phyloP scores from a whole-genome alignment of 257 asterid genomes.

The Ophiorrhiza pumila region DNA sequence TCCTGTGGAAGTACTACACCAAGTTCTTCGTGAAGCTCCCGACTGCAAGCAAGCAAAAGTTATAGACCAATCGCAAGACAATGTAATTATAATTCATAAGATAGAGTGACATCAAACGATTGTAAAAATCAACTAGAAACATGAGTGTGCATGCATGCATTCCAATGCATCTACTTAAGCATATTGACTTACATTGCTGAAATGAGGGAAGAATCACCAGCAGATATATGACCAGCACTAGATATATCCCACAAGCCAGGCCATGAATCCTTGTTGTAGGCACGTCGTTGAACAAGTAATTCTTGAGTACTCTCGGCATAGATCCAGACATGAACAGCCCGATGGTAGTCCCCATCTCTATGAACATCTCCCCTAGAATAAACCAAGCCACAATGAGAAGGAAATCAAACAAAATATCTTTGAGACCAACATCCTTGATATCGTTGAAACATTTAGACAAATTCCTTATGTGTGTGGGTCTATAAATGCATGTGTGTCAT shows the following conservation, averaged over 20 bases:
- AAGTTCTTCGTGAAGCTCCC: constrained; percentile 97
- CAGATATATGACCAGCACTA: constrained; percentile 97
- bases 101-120: neutral
- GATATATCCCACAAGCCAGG: constrained; percentile 94
- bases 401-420: constrained; percentile 3
- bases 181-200: constrained; percentile 60
- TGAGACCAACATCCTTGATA: neutral
- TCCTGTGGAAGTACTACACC: constrained; percentile 85
- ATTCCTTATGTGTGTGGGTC: neutral
- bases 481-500: neutral
- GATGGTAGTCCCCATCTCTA: constrained; percentile 88
- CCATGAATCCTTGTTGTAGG: constrained; percentile 95
- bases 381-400: constrained; percentile 15
- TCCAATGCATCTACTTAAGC: neutral
- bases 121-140: neutral
- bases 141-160: neutral
- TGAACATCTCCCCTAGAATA: constrained; percentile 58
- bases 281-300: constrained; percentile 70
- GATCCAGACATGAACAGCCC: constrained; percentile 95
- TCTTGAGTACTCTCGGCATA: constrained; percentile 84
- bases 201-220: constrained; percentile 90
- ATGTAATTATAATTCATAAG: neutral
- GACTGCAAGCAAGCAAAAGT: constrained; percentile 49
- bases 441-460: neutral
- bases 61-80: neutral